Evolutionary conservation across 345 rosid genomes (phyloP).

Genomic region (Heritiera fomes): DNA sequence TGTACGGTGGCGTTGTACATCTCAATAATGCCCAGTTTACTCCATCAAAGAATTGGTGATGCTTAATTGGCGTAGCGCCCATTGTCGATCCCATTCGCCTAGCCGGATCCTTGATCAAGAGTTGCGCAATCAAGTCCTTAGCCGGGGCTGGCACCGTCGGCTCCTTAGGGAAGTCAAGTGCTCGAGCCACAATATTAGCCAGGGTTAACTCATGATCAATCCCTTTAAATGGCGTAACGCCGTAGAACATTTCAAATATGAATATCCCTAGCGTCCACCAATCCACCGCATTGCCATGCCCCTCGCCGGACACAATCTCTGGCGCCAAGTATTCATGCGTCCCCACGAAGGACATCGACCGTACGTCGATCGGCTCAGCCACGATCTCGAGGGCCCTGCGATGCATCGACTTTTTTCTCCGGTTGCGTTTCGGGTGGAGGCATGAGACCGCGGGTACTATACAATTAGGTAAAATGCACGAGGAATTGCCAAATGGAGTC

Average conservation of each 20-base stretch:
- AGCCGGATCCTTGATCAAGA: conserved; percentile 50
- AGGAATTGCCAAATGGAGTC: conserved; percentile 33
- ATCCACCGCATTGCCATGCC: conserved; percentile 69
- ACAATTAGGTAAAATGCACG: conserved; percentile 61
- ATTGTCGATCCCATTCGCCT: conserved; percentile 56
- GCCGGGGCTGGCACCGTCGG: conserved; percentile 43
- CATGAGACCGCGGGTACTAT: conserved; percentile 56
- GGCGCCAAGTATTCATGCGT: conserved; percentile 74
- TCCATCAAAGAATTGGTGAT: conserved; percentile 51
- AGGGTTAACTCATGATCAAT: conserved; percentile 56
- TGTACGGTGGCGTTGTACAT: conserved; percentile 50
- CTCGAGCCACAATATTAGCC: conserved; percentile 63
- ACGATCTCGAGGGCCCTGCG: conserved; percentile 46
- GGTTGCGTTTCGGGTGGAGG: conserved; percentile 40
- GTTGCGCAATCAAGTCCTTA: conserved; percentile 55
- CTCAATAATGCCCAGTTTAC: conserved; percentile 67
- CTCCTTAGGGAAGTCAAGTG: conserved; percentile 64
- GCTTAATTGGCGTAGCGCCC: conserved; percentile 59
- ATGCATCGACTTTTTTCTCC: conserved; percentile 31
- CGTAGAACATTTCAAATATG: conserved; percentile 57
- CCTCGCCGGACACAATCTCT: conserved; percentile 63
- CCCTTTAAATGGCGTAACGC: conserved; percentile 59
- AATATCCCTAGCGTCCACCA: conserved; percentile 76
- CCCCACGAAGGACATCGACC: conserved; percentile 70
- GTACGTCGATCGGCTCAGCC: conserved; percentile 56